Evolutionary conservation across 345 rosid species (phyloP).

Genomic region (Hypericum androsaemum): DNA sequence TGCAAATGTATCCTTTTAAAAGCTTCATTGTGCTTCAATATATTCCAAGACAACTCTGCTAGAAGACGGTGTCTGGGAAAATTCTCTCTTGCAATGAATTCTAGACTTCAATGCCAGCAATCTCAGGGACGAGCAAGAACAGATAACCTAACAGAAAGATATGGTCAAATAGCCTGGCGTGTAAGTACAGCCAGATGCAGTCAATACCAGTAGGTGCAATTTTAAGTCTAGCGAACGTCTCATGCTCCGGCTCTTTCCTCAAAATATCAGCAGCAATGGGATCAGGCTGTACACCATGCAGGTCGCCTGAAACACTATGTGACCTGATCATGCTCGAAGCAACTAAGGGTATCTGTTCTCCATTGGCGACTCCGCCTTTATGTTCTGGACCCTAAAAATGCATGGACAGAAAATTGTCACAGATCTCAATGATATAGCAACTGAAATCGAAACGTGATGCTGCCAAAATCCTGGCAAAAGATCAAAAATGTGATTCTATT

Average conservation of each 20-base stretch:
- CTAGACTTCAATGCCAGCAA: not conserved
- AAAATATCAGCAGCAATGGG: conserved; percentile 98
- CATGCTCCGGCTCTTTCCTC: conserved; percentile 97
- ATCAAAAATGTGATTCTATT: not conserved
- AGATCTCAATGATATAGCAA: conserved; percentile 5
- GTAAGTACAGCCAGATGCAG: not conserved
- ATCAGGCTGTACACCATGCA: conserved; percentile 98
- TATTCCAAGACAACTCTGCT: too few species aligned
- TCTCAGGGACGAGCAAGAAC: not conserved
- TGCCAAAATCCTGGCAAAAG: not conserved
- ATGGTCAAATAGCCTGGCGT: not conserved
- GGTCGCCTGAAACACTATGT: conserved; percentile 87
- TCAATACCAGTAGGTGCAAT: conserved; percentile 57
- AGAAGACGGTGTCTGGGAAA: too few species aligned
- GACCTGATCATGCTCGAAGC: conserved; percentile 86
- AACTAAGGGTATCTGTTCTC: conserved; percentile 46
- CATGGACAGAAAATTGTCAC: conserved; percentile 3
- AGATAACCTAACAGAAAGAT: not conserved
- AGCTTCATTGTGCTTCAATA: too few species aligned
- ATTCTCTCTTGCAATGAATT: not conserved
- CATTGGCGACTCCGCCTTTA: conserved; percentile 30
- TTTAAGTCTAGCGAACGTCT: conserved; percentile 75
- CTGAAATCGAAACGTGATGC: not conserved
- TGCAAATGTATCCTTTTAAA: too few species aligned
- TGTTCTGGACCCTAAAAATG: conserved; percentile 28